Base-by-base conservation (phyloP, 2,329 filamentous ascomycete genomes). In the Monosporascus sp. region DNA sequence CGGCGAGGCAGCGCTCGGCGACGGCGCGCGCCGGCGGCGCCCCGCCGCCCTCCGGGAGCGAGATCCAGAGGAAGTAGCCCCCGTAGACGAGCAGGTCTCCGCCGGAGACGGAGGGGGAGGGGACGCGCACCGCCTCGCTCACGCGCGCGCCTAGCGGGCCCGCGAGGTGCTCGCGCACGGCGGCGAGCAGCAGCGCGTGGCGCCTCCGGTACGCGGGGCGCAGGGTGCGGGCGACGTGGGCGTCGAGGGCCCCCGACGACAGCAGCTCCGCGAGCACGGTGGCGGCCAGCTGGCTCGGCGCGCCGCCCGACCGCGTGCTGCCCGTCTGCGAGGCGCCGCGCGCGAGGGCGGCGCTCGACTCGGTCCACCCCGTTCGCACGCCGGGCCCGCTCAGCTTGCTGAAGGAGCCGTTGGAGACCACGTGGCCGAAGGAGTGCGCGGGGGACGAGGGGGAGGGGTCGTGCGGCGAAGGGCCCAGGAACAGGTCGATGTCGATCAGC, bases 301-400 rank as follows among this genome's bases (percentile, higher is more conserved):
- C 77, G 11, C 84, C 84, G 37, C 84, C 84, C 3, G 78, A 80
- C 37, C 73, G 69, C 20, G 79, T 80, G 1, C 76, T 74, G 1
- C 78, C 81, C 20, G 79, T 81, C 60, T 78, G 75, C 15, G 77
- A 71, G 0, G 83, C 61, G 0, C 81, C 82, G 49, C 72, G 65
- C 2, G 72, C 74, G 61, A 82, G 79, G 20, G 43, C 43, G 5
- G 24, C 20, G 22, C 20, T 86, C 0, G 81, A 87, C 68, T 96
- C 91, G 1, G 85, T 82, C 92, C 92, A 97, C n/a, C 93, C 93
- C 0, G 89, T 92, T 14, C 93, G 79, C 49, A 88, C 72, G 0
- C 93, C 94, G 0, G 93, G 91, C 0, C 84, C 91, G 28, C 85
- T 80, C 38, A 97, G 84, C 70, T 99, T 99, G 67, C 85, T 90